These are phyloP conservation scores for Stachybotrys echinatus DNA, from an alignment of 2,329 filamentous ascomycete genomes.

Conservation along the genomic window DNA sequence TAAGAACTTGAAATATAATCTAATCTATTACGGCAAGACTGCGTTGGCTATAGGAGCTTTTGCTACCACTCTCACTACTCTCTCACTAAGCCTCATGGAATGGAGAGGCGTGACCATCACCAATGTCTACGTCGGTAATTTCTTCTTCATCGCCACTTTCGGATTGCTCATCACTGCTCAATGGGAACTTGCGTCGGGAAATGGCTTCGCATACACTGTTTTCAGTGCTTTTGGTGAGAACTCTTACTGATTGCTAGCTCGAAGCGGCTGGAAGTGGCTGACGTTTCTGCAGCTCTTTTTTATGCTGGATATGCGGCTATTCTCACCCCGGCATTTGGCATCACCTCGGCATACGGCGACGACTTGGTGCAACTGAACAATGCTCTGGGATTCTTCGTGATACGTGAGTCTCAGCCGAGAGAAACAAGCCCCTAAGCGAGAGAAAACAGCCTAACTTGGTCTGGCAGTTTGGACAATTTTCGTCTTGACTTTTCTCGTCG, in stretches of 20 bases:
- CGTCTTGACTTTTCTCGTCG: constrained; percentile 15
- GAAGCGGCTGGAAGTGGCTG: not conserved
- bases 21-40: not conserved
- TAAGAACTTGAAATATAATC: too few relatives aligned
- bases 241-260: not conserved
- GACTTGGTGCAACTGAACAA: constrained; percentile 16
- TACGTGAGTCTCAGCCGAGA: constrained; percentile 7
- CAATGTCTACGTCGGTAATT: constrained; percentile 49
- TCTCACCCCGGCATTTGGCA: constrained; percentile 16
- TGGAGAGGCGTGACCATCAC: constrained; percentile 43
- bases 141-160: constrained; percentile 45
- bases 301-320: constrained; percentile 19
- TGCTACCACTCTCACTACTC: constrained; percentile 46
- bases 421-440: not conserved
- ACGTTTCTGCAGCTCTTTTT: constrained; percentile 8
- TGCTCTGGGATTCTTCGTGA: constrained; percentile 18
- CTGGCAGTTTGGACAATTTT: constrained; percentile 17
- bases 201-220: constrained; percentile 48
- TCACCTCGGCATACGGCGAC: constrained; percentile 16
- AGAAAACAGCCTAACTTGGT: too few relatives aligned
- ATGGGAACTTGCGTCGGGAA: constrained; percentile 48
- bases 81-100: constrained; percentile 50
- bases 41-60: constrained; percentile 21
- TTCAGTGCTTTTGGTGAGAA: constrained; percentile 45
- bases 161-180: constrained; percentile 50